These are phyloP conservation scores for Scedosporium dehoogii DNA, from an alignment of 2,329 filamentous ascomycete species.

Conservation along the genomic window DNA sequence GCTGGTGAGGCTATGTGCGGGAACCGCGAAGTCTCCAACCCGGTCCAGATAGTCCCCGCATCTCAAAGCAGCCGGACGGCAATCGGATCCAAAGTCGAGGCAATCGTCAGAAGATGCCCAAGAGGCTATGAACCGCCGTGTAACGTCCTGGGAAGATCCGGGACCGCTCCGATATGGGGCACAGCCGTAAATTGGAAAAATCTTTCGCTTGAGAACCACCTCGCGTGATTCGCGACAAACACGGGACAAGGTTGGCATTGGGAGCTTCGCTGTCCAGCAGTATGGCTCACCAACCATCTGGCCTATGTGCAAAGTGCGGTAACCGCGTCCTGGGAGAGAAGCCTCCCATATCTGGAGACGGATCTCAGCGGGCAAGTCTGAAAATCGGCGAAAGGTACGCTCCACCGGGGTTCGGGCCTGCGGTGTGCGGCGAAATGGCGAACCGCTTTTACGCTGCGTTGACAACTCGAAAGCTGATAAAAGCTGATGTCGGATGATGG, in stretches of 20 bases:
- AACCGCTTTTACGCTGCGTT: background rate
- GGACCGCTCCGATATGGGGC: slow-evolving; percentile 3
- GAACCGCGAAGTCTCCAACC: background rate
- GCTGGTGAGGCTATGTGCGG: background rate
- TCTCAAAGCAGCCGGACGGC: background rate
- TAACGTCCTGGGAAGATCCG: background rate
- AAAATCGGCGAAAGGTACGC: background rate
- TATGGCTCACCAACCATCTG: slow-evolving; percentile 2
- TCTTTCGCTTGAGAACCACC: background rate
- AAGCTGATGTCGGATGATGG: background rate
- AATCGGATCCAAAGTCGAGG: background rate
- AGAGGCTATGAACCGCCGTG: background rate
- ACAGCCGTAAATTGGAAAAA: slow-evolving; percentile 1
- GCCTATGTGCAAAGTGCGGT: slow-evolving; percentile 3
- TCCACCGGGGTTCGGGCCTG: background rate
- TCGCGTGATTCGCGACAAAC: slow-evolving; percentile 3
- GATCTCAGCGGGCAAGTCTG: slow-evolving; percentile 2
- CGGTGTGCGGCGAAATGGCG: background rate
- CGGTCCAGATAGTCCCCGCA: slow-evolving; percentile 4
- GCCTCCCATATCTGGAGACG: slow-evolving; percentile 4
- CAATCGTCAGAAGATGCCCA: background rate
- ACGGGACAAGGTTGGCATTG: background rate
- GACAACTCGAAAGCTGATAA: background rate
- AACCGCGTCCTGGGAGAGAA: background rate
- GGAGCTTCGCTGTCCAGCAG: slow-evolving; percentile 5